Conservation (phyloP, 768 basidiomycete species). For the Suillus placidus region DNA sequence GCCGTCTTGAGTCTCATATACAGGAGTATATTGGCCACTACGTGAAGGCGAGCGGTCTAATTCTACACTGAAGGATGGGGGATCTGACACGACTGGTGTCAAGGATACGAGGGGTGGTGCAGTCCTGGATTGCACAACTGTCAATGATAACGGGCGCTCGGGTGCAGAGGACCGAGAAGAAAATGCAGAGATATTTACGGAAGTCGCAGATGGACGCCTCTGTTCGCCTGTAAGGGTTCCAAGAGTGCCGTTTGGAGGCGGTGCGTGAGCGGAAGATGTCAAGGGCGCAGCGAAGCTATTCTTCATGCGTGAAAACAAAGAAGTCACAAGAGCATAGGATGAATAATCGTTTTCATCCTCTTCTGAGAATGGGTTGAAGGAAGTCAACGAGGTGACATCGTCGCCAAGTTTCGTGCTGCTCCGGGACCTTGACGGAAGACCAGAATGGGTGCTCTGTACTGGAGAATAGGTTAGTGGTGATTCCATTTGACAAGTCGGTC, state of each 20-base stretch:
- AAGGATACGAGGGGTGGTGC: slow-evolving; percentile 86
- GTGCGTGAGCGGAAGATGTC: slow-evolving; percentile 48
- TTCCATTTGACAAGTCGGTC: slow-evolving; percentile 30
- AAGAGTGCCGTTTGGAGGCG: slow-evolving; percentile 36
- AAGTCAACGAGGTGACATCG: slow-evolving; percentile 76
- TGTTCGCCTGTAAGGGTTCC: slow-evolving; percentile 44
- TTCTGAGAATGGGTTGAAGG: slow-evolving; percentile 91
- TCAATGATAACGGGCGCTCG: slow-evolving; percentile 63
- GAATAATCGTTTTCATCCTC: slow-evolving; percentile 91
- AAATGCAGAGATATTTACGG: slow-evolving; percentile 45
- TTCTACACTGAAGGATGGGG: slow-evolving; percentile 68
- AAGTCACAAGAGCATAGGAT: slow-evolving; percentile 82
- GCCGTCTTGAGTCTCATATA: slow-evolving; percentile 57
- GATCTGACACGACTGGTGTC: slow-evolving; percentile 82
- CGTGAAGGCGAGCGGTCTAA: slow-evolving; percentile 63
- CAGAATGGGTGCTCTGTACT: slow-evolving; percentile 35
- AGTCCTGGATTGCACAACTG: slow-evolving; percentile 51
- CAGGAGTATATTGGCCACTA: slow-evolving; percentile 50
- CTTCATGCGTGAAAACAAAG: slow-evolving; percentile 80
- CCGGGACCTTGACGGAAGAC: slow-evolving; percentile 58
- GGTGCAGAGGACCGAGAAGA: slow-evolving; percentile 48
- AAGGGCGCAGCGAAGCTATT: slow-evolving; percentile 74
- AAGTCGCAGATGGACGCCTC: slow-evolving; percentile 59
- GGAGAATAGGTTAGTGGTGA: slow-evolving; percentile 33
- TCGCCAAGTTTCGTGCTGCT: slow-evolving; percentile 58